A percentile compares a stretch with the other conserved stretches of the same genome.
Conservation (phyloP, 169 alveolate species). For the Plasmodium reichenowi region DNA sequence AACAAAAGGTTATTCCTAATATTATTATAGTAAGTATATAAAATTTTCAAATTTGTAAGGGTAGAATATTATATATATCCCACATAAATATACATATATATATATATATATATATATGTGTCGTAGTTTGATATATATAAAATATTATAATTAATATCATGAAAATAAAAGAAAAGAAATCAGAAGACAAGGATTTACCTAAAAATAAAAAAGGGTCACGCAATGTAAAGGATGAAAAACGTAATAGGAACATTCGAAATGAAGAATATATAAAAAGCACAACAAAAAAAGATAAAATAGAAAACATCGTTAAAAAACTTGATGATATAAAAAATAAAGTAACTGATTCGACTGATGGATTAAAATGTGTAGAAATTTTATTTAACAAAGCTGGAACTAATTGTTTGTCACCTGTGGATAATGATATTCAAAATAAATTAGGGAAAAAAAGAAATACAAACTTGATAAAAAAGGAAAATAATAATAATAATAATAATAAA, state of each 20-base stretch:
- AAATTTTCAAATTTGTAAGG: too few relatives aligned
- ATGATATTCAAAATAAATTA: too few relatives aligned
- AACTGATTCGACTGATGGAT: constrained; percentile 21
- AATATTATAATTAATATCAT: too few relatives aligned
- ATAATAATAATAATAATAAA: constrained; percentile 1
- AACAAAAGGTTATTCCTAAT: too few relatives aligned
- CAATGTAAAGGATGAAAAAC: neutral
- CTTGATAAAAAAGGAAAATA: neutral
- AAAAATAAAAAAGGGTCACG: too few relatives aligned
- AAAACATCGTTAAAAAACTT: constrained; percentile 33
- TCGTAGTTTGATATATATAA: too few relatives aligned
- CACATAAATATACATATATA: neutral
- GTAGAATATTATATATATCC: too few relatives aligned
- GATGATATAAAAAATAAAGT: constrained; percentile 19
- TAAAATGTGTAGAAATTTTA: constrained; percentile 55
- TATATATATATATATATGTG: neutral
- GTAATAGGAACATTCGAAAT: neutral
- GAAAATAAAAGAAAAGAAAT: too few relatives aligned
- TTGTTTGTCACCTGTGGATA: constrained; percentile 2
- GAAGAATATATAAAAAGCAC: neutral
- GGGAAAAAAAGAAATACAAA: constrained; percentile 10
- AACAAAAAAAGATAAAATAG: constrained; percentile 44
- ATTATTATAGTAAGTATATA: too few relatives aligned
- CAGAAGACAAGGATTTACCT: too few relatives aligned
- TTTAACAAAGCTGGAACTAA: constrained; percentile 45